Conservation (phyloP, 2,329 filamentous ascomycete genomes). For the Mariannaea elegans region DNA sequence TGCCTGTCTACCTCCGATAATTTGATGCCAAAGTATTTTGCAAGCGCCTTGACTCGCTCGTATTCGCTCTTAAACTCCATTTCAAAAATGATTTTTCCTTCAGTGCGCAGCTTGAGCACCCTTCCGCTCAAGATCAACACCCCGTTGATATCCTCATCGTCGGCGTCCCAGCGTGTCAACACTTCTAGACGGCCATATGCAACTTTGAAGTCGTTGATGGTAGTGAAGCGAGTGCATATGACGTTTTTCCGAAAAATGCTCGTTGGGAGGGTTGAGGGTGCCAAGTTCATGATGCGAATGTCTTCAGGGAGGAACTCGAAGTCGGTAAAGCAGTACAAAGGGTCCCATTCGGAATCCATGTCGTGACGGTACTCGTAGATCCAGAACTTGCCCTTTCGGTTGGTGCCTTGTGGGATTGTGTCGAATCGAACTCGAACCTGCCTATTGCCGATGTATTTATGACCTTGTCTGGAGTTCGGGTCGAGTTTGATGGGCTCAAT, state of each 20-base stretch:
- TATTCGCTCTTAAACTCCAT: constrained; percentile 55
- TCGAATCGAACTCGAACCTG: constrained; percentile 55
- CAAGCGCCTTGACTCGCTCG: constrained; percentile 58
- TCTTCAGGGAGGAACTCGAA: constrained; percentile 57
- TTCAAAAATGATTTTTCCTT: constrained; percentile 49
- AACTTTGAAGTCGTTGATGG: constrained; percentile 53
- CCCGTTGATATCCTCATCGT: constrained; percentile 41
- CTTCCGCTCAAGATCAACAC: constrained; percentile 54
- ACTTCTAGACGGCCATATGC: constrained; percentile 54
- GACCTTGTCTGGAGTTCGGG: constrained; percentile 25
- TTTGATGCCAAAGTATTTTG: constrained; percentile 59
- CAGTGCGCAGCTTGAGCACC: constrained; percentile 54
- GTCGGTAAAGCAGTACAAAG: constrained; percentile 62
- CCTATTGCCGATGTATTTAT: constrained; percentile 53
- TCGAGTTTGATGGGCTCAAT: constrained; percentile 45
- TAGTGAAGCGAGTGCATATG: constrained; percentile 43
- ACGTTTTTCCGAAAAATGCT: constrained; percentile 52
- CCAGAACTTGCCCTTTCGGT: constrained; percentile 49
- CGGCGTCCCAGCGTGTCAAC: constrained; percentile 45
- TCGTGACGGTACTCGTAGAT: constrained; percentile 44
- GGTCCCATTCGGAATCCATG: constrained; percentile 50
- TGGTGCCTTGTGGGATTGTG: constrained; percentile 43
- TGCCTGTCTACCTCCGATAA: constrained; percentile 56
- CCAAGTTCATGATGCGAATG: constrained; percentile 57
- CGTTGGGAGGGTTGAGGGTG: constrained; percentile 43